Conservation (phyloP, 148 eudicot species). For the Fagopyrum esculentum region DNA sequence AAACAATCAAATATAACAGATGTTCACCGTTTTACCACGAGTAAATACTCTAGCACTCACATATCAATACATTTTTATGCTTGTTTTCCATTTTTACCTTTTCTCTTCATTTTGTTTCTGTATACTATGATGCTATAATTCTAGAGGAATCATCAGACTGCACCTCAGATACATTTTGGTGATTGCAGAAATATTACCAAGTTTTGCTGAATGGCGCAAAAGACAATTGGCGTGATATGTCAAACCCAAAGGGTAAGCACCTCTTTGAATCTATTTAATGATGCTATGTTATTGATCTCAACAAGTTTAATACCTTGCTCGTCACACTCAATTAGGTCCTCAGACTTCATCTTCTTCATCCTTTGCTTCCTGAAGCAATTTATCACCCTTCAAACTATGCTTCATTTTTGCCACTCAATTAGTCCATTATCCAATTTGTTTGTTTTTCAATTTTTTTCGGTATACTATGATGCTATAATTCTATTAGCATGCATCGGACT, state of each 20-base stretch:
- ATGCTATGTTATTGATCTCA: conserved; percentile 27
- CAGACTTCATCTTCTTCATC: neutral
- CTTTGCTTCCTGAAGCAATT: neutral
- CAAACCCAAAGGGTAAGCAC: conserved; percentile 40
- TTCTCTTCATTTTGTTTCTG: neutral
- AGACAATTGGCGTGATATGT: conserved; percentile 51
- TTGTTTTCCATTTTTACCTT: neutral
- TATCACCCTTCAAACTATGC: neutral
- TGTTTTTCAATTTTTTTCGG: neutral
- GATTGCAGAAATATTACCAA: conserved; percentile 21
- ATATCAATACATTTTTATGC: neutral
- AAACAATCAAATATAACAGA: neutral
- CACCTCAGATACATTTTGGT: conserved; percentile 23
- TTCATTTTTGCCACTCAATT: neutral
- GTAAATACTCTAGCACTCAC: neutral
- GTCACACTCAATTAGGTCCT: too few species aligned
- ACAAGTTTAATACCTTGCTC: neutral
- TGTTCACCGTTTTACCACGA: neutral
- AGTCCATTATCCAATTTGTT: neutral
- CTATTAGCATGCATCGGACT: conserved; percentile 24
- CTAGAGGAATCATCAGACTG: conserved; percentile 21
- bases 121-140: neutral
- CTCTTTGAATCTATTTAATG: conserved; percentile 55
- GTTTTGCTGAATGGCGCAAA: conserved; percentile 32
- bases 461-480: neutral